Percentiles rank a stretch among this genome's conserved stretches.
These are phyloP conservation scores for Periconia macrospinosa DNA, from an alignment of 2,329 filamentous ascomycete species.

Conservation along the genomic window DNA sequence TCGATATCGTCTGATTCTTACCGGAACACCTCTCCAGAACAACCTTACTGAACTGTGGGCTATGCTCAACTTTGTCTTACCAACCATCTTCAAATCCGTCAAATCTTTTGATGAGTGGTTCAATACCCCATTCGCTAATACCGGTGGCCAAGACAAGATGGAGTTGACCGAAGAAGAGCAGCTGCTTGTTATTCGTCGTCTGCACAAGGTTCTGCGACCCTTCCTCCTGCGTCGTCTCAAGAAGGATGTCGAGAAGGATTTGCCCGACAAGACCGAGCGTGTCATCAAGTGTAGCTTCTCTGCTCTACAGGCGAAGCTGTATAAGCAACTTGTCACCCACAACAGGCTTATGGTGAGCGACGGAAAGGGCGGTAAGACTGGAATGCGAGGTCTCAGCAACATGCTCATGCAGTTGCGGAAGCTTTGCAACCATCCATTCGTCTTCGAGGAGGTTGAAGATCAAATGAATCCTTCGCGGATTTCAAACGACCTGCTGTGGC, in stretches of 20 bases:
- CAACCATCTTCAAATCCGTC: constrained; percentile 98
- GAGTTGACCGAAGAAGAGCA: constrained; percentile 99
- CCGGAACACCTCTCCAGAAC: constrained; percentile 95
- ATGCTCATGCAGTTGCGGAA: constrained; percentile 99
- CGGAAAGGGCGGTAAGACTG: constrained; percentile 92
- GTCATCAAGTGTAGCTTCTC: constrained; percentile 99
- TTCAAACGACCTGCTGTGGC: constrained; percentile 93
- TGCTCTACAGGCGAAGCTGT: constrained; percentile 85
- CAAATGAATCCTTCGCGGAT: constrained; percentile 90
- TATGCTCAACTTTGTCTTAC: constrained; percentile 96
- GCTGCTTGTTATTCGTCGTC: constrained; percentile 93
- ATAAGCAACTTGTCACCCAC: constrained; percentile 96
- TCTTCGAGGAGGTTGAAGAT: constrained; percentile 96
- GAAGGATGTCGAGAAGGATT: constrained; percentile 98
- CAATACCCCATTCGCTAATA: constrained; percentile 98
- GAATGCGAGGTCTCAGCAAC: constrained; percentile 92
- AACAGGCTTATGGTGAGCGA: constrained; percentile 94
- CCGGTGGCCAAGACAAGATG: constrained; percentile 97
- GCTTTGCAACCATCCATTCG: constrained; percentile 98
- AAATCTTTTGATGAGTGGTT: constrained; percentile 99
- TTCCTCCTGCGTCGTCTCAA: constrained; percentile 98
- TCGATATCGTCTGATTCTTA: constrained; percentile 93
- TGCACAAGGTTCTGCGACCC: constrained; percentile 95
- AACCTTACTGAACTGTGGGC: constrained; percentile 96
- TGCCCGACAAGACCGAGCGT: constrained; percentile 98